Evolutionary conservation across 83 land plant species (phyloP).

Genomic region (Picea abies): DNA sequence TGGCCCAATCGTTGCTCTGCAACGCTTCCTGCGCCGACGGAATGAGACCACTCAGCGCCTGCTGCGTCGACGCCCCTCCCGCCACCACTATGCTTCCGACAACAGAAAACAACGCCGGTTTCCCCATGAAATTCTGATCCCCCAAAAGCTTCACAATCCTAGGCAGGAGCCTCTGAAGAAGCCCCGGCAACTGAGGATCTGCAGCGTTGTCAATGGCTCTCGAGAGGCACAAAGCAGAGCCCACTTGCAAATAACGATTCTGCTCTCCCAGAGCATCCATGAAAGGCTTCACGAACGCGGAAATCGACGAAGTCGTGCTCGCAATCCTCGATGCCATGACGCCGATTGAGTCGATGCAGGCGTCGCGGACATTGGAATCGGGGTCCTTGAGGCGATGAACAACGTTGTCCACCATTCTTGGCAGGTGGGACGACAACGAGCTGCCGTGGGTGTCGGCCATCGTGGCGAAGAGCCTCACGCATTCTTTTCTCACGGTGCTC

Average conservation of each 20-base stretch:
- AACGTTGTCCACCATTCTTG: slow-evolving; percentile 50
- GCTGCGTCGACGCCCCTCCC: slow-evolving; percentile 25
- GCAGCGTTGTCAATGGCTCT: slow-evolving; percentile 54
- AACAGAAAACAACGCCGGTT: slow-evolving; percentile 43
- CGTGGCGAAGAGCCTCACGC: slow-evolving; percentile 44
- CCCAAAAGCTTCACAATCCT: slow-evolving; percentile 48
- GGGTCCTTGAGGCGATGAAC: slow-evolving; percentile 66
- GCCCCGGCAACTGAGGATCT: slow-evolving; percentile 28
- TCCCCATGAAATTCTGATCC: slow-evolving; percentile 59
- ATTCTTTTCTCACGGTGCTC: slow-evolving; percentile 61
- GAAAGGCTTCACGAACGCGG: slow-evolving; percentile 45
- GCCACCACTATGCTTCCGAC: slow-evolving; percentile 45
- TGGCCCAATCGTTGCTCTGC: slow-evolving; percentile 68
- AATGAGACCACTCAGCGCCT: slow-evolving; percentile 34
- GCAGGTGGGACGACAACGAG: slow-evolving; percentile 41
- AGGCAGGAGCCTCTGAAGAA: slow-evolving; percentile 29
- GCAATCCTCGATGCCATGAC: slow-evolving; percentile 27
- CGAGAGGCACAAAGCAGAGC: slow-evolving; percentile 64
- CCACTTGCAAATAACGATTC: slow-evolving; percentile 48
- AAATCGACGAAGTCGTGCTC: slow-evolving; percentile 29
- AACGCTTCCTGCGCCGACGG: slow-evolving; percentile 43
- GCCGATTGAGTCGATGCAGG: slow-evolving; percentile 45
- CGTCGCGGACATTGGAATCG: slow-evolving; percentile 65
- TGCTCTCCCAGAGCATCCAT: slow-evolving; percentile 59
- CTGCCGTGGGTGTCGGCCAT: slow-evolving; percentile 42